Evolutionary conservation across 495 filamentous ascomycete genomes (phyloP).

Genomic region (Penicillium samsonianum): DNA sequence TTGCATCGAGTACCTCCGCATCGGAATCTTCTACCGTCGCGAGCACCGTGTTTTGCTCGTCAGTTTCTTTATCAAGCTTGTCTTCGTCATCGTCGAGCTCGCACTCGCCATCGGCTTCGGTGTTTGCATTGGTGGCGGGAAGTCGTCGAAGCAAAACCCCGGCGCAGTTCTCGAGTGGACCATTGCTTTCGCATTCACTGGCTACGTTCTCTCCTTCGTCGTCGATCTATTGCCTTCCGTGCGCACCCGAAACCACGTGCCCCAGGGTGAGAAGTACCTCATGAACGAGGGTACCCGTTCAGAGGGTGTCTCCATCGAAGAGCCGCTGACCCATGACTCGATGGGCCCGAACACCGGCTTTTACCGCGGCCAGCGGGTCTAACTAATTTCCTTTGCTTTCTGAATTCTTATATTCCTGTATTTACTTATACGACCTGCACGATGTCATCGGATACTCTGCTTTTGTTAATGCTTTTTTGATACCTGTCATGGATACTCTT

Average conservation of each 20-base stretch:
- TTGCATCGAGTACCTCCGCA: slow-evolving; percentile 82
- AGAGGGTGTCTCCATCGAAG: slow-evolving; percentile 30
- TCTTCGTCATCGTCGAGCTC: slow-evolving; percentile 79
- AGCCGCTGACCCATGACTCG: slow-evolving; percentile 44
- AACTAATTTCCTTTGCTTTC: slow-evolving; percentile 3
- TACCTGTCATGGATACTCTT: neutral
- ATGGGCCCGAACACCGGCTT: slow-evolving; percentile 32
- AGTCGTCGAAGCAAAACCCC: slow-evolving; percentile 47
- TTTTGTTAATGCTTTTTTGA: neutral
- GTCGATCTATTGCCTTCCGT: slow-evolving; percentile 84
- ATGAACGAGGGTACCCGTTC: slow-evolving; percentile 22
- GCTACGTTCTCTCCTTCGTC: slow-evolving; percentile 85
- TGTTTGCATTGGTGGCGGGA: slow-evolving; percentile 35
- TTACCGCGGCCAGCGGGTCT: slow-evolving; percentile 35
- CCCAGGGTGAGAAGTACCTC: slow-evolving; percentile 45
- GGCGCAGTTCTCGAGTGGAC: slow-evolving; percentile 75
- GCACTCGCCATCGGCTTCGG: slow-evolving; percentile 69
- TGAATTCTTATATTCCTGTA: neutral
- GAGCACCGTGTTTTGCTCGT: slow-evolving; percentile 68
- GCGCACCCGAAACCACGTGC: slow-evolving; percentile 56
- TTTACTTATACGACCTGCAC: slow-evolving; percentile 5
- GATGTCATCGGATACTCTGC: slow-evolving; percentile 9
- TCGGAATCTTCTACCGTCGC: slow-evolving; percentile 71
- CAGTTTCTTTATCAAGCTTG: slow-evolving; percentile 80
- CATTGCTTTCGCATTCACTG: slow-evolving; percentile 86